Base-by-base conservation (phyloP, 2,329 filamentous ascomycete species). In the Fusarium gaditjirri region DNA sequence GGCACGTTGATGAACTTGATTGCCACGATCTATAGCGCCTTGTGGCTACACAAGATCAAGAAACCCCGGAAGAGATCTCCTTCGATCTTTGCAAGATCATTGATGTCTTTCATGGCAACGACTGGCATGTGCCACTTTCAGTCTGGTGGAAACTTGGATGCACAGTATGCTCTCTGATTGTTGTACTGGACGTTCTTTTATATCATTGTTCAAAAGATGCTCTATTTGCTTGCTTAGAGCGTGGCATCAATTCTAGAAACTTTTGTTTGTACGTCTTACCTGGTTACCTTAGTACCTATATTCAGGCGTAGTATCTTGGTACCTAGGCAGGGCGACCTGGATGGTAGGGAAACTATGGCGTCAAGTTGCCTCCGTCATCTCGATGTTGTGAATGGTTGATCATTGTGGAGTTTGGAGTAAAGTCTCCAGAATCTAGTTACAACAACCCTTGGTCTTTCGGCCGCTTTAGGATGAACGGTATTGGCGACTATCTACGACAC, bases 1-100 rank as follows among this genome's bases (percentile, higher is more conserved):
- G 56, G 53, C 50, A 70, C 70, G 66, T 73, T 70, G 66, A 43
- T 42, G 33, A 60, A 69, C 36, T 52, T 54, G 56, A 36, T 56
- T 46, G 70, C 70, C 70, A 73, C 70, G 44, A 68, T 68, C 56
- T 53, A 23, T 68, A 64, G 38, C 46, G 43, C 46, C 42, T 35
- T 50, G 47, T 53, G 54, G 59, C 50, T 61, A 19, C 29, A 35
- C 41, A 36, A 27, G 54, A 57, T 49, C 54, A 47, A 56, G 31
- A 35, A 27, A n/a, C 29, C 39, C 53, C 23, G 17, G 41, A 16
- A 49, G 52, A 25, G 29, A 44, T 43, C 27, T 33, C n/a, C 27
- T 35, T 43, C 27, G 52, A 55, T 55, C n/a, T 43, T 42, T 19
- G 16, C 31, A 50, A n/a, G 27, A 16, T 41, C 27, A 31, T 43